These are phyloP conservation scores for Eremothecium cymbalariae DNA, from an alignment of 1,139 yeast genomes.

Conservation along the genomic window DNA sequence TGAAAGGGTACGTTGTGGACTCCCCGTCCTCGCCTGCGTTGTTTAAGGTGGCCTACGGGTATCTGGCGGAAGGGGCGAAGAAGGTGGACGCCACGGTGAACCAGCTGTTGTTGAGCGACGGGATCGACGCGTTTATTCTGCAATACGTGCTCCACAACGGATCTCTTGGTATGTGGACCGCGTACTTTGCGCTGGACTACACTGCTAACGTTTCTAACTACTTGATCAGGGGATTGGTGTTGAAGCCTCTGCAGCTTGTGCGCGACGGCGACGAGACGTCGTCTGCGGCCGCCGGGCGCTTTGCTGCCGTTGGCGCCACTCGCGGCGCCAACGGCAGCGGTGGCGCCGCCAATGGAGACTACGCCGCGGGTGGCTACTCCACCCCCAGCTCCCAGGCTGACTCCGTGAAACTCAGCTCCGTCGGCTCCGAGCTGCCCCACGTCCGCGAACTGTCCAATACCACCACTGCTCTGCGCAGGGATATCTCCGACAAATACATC, in stretches of 20 bases:
- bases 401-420: neutral
- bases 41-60: conserved; percentile 14
- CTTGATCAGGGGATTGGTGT: conserved; percentile 21
- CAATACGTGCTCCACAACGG: conserved; percentile 16
- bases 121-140: conserved; percentile 23
- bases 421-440: conserved; percentile 20
- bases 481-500: conserved; percentile 15
- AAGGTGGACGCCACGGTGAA: conserved; percentile 23
- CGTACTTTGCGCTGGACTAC: conserved; percentile 26
- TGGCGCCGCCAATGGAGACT: neutral
- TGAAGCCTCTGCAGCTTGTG: conserved; percentile 23
- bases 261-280: conserved; percentile 5
- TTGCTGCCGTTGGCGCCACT: conserved; percentile 7
- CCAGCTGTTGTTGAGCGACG: conserved; percentile 24
- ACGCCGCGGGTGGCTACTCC: neutral
- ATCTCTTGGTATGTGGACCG: conserved; percentile 26
- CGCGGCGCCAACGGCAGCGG: conserved; percentile 8
- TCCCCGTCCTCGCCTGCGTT: conserved; percentile 17
- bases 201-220: conserved; percentile 27
- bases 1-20: conserved; percentile 13
- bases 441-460: conserved; percentile 25
- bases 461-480: conserved; percentile 23
- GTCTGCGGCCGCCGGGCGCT: conserved; percentile 4
- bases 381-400: neutral
- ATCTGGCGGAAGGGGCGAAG: conserved; percentile 8